These are phyloP conservation scores for Phaeotremella fagi DNA, from an alignment of 768 basidiomycete species.

Conservation along the genomic window DNA sequence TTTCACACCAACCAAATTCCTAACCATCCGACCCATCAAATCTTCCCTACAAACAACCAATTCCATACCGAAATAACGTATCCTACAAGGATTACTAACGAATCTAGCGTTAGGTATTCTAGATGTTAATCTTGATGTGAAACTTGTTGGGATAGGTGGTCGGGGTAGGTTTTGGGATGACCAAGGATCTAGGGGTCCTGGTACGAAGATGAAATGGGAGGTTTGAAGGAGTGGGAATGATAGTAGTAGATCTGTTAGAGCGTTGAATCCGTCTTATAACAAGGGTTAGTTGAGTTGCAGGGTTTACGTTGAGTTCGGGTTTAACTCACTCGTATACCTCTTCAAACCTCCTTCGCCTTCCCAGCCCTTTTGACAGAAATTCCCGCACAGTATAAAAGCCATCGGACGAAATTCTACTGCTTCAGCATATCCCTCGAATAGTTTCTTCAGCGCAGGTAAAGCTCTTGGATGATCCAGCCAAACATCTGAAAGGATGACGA, in stretches of 20 bases:
- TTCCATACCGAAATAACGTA: slow-evolving; percentile 93
- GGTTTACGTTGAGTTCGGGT: no score
- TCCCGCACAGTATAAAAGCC: slow-evolving; percentile 87
- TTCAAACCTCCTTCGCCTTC: slow-evolving; percentile 67
- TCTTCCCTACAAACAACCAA: slow-evolving; percentile 91
- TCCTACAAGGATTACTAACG: slow-evolving; percentile 84
- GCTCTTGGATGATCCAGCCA: slow-evolving; percentile 89
- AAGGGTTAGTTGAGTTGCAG: no score
- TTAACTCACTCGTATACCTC: slow-evolving; percentile 69
- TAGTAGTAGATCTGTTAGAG: slow-evolving; percentile 75
- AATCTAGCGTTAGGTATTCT: slow-evolving; percentile 77
- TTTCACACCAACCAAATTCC: slow-evolving; percentile 86
- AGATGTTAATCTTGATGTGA: slow-evolving; percentile 63
- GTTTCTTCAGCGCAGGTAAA: slow-evolving; percentile 67
- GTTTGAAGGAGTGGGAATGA: slow-evolving; percentile 72
- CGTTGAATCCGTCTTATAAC: slow-evolving; percentile 58
- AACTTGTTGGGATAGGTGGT: slow-evolving; percentile 68
- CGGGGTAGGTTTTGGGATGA: slow-evolving; percentile 76
- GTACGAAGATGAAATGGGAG: slow-evolving; percentile 90
- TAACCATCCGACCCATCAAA: slow-evolving; percentile 84
- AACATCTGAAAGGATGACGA: slow-evolving; percentile 92
- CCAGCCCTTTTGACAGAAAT: slow-evolving; percentile 85
- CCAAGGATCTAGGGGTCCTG: slow-evolving; percentile 83
- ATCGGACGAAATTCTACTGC: slow-evolving; percentile 87
- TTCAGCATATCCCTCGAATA: slow-evolving; percentile 68